A percentile compares a stretch with the other conserved stretches of the same genome.
Evolutionary conservation across 345 rosid genomes (phyloP).

Genomic region (Eucalyptus guilfoylei): DNA sequence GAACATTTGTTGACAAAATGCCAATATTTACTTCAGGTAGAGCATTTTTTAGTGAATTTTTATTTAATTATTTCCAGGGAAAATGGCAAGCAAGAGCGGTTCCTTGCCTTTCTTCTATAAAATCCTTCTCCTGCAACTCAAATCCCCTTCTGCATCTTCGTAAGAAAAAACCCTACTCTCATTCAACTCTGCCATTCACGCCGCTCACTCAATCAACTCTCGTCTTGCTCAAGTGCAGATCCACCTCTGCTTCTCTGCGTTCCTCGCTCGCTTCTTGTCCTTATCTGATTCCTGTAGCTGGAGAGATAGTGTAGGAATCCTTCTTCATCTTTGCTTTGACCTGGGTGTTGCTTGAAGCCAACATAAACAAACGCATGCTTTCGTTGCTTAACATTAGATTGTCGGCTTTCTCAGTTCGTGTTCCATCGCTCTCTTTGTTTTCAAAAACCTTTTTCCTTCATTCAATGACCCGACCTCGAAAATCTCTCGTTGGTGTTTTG

Average conservation of each 20-base stretch:
- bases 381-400: background rate
- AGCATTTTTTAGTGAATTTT: background rate
- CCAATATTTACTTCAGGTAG: background rate
- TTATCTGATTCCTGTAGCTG: background rate
- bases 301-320: background rate
- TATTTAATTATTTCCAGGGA: background rate
- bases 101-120: background rate
- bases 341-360: slow-evolving; percentile 14
- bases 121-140: background rate
- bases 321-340: background rate
- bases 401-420: background rate
- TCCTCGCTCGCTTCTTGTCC: background rate
- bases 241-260: background rate
- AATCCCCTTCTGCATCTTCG: background rate
- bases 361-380: background rate
- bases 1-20: background rate
- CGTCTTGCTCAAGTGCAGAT: background rate
- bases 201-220: background rate
- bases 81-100: background rate
- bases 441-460: background rate
- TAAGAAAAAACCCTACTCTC: background rate
- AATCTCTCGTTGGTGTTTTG: background rate
- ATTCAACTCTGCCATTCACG: background rate
- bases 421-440: background rate
- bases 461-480: background rate